Evolutionary conservation across 805 yeast genomes (phyloP).

Genomic region (Candida rishiriensis): DNA sequence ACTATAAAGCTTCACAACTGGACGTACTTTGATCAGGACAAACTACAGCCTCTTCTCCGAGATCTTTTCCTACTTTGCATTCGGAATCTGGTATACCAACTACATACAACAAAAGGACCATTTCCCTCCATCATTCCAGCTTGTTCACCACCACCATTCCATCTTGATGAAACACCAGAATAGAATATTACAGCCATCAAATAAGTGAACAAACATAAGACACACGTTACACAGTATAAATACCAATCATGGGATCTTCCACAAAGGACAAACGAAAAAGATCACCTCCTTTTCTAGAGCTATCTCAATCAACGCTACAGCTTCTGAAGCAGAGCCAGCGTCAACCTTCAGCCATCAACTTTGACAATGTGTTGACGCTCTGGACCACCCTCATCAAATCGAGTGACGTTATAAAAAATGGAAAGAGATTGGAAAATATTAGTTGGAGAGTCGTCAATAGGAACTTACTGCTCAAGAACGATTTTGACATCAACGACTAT

Average conservation of each 20-base stretch:
- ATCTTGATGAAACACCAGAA: too few relatives aligned
- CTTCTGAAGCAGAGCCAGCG: constrained; percentile 18
- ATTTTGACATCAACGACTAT: constrained; percentile 24
- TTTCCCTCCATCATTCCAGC: too few relatives aligned
- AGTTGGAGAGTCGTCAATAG: constrained; percentile 34
- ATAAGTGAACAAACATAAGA: too few relatives aligned
- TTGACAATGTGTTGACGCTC: constrained; percentile 36
- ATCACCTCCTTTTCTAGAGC: constrained; percentile 30
- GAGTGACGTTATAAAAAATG: constrained; percentile 28
- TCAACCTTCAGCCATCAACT: constrained; percentile 26
- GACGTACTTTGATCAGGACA: too few relatives aligned
- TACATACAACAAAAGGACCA: too few relatives aligned
- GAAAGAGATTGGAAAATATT: constrained; percentile 32
- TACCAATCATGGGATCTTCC: constrained; percentile 14
- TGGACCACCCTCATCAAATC: constrained; percentile 38
- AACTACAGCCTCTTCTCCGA: too few relatives aligned
- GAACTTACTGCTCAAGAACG: constrained; percentile 21
- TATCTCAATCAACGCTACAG: constrained; percentile 25
- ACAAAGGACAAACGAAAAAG: constrained; percentile 22
- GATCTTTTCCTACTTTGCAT: too few relatives aligned
- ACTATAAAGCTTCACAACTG: too few relatives aligned
- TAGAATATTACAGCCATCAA: too few relatives aligned
- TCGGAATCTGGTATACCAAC: too few relatives aligned
- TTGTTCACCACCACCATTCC: too few relatives aligned
- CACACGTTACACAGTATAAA: too few relatives aligned